phyloP scores from a whole-genome alignment of 768 basidiomycete genomes.

The Xanthoconium stramineum region DNA sequence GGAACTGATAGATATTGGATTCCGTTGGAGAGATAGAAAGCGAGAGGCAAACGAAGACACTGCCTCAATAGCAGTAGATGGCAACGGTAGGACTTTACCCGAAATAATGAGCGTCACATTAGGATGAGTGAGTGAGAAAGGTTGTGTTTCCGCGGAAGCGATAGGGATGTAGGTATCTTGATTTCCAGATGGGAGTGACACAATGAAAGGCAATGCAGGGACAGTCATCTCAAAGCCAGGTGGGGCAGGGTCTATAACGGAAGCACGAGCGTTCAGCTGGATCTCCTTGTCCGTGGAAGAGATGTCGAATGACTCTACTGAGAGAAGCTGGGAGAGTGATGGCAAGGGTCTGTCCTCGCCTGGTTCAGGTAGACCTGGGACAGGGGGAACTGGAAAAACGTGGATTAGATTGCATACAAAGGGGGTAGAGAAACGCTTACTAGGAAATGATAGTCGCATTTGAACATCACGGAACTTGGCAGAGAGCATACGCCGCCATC shows the following conservation, averaged over 20 bases:
- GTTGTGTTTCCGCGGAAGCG: slow-evolving; percentile 50
- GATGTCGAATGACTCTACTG: slow-evolving; percentile 54
- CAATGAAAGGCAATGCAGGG: slow-evolving; percentile 60
- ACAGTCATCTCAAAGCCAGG: slow-evolving; percentile 44
- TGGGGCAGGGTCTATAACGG: slow-evolving; percentile 56
- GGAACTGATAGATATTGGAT: slow-evolving; percentile 56
- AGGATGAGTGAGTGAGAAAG: slow-evolving; percentile 62
- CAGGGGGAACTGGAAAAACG: slow-evolving; percentile 47
- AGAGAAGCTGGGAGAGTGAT: slow-evolving; percentile 54
- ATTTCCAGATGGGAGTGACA: slow-evolving; percentile 43
- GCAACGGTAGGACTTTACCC: slow-evolving; percentile 57
- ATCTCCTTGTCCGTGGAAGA: slow-evolving; percentile 36
- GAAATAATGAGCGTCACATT: slow-evolving; percentile 59
- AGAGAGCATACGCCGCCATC: slow-evolving; percentile 45
- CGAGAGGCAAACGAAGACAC: slow-evolving; percentile 63
- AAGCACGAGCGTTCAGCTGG: slow-evolving; percentile 50
- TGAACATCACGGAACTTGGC: slow-evolving; percentile 44
- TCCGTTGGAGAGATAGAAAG: slow-evolving; percentile 56
- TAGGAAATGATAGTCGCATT: slow-evolving; percentile 46
- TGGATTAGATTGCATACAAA: slow-evolving; percentile 3
- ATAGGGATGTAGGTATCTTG: slow-evolving; percentile 39
- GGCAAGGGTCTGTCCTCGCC: slow-evolving; percentile 52
- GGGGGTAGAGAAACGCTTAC: slow-evolving; percentile 38
- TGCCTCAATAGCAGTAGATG: slow-evolving; percentile 34
- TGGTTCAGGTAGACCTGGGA: slow-evolving; percentile 66